Conservation (phyloP, 2,329 filamentous ascomycete genomes). For the Akanthomyces lecanii region DNA sequence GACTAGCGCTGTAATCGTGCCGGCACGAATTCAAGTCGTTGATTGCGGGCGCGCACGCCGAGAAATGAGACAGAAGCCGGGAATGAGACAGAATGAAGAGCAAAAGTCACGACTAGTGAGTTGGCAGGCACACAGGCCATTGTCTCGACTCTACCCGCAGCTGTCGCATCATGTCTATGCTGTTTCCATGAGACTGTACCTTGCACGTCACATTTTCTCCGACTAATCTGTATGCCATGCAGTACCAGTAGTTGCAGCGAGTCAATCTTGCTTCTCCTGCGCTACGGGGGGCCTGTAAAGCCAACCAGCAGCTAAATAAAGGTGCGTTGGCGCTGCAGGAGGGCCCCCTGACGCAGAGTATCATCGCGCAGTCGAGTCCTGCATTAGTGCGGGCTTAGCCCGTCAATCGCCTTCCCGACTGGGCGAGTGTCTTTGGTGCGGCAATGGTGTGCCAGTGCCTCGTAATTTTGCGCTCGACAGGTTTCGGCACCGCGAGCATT, state of each 20-base stretch:
- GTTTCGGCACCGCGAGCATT: neutral
- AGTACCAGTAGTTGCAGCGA: neutral
- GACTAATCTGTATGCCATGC: too few relatives aligned
- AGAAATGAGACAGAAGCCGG: too few relatives aligned
- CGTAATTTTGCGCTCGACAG: neutral
- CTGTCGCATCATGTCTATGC: neutral
- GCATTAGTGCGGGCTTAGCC: constrained; percentile 8
- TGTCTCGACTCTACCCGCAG: constrained; percentile 1
- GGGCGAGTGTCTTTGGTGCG: neutral
- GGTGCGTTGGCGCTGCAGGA: neutral
- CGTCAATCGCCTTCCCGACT: constrained; percentile 9
- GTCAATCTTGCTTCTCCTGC: neutral
- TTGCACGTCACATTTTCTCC: neutral
- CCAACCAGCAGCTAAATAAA: neutral
- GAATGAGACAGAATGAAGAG: too few relatives aligned
- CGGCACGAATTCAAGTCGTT: too few relatives aligned
- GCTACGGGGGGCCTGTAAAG: neutral
- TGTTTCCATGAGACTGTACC: too few relatives aligned
- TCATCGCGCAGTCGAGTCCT: constrained; percentile 1
- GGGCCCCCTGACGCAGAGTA: constrained; percentile 2
- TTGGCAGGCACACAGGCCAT: neutral
- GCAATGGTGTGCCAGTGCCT: neutral
- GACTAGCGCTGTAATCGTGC: too few relatives aligned
- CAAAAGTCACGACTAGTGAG: neutral
- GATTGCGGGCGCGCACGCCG: too few relatives aligned